Conservation (phyloP, 2,329 filamentous ascomycete genomes). For the Aspergillus pseudoviridinutans region DNA sequence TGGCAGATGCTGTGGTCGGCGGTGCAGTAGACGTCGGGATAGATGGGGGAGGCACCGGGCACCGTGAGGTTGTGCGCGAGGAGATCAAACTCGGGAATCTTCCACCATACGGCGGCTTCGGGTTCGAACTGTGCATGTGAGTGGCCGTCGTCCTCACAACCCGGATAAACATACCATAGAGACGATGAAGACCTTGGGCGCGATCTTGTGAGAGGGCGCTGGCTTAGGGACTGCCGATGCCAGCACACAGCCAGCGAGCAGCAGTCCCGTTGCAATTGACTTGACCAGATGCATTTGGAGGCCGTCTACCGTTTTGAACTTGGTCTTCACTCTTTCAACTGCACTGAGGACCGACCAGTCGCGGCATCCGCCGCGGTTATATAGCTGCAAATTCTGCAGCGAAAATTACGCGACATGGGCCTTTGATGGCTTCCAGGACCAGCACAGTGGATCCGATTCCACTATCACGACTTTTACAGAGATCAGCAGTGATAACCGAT, state of each 20-base stretch:
- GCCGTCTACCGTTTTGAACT: neutral
- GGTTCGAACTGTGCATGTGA: slow-evolving; percentile 51
- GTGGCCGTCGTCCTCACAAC: neutral
- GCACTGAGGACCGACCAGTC: neutral
- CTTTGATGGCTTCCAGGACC: neutral
- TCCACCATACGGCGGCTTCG: slow-evolving; percentile 61
- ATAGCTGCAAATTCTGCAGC: neutral
- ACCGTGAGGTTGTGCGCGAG: slow-evolving; percentile 55
- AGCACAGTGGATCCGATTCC: neutral
- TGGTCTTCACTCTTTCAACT: neutral
- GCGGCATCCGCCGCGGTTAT: neutral
- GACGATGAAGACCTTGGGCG: slow-evolving; percentile 42
- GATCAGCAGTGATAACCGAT: neutral
- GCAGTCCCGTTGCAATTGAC: slow-evolving; percentile 10
- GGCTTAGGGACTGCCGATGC: slow-evolving; percentile 2
- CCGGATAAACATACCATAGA: slow-evolving; percentile 32
- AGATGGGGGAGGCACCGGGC: slow-evolving; percentile 62
- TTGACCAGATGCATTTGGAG: slow-evolving; percentile 14
- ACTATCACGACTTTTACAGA: neutral
- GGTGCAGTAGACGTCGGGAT: slow-evolving; percentile 63
- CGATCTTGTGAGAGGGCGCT: slow-evolving; percentile 17
- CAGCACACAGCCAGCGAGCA: slow-evolving; percentile 13
- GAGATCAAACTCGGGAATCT: slow-evolving; percentile 54
- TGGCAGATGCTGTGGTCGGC: slow-evolving; percentile 61
- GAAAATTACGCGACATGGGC: neutral